Evolutionary conservation across 2,329 filamentous ascomycete genomes (phyloP), one percentile per base, ranked within the genome.

Genomic region (Pyrenochaeta sp.): DNA sequence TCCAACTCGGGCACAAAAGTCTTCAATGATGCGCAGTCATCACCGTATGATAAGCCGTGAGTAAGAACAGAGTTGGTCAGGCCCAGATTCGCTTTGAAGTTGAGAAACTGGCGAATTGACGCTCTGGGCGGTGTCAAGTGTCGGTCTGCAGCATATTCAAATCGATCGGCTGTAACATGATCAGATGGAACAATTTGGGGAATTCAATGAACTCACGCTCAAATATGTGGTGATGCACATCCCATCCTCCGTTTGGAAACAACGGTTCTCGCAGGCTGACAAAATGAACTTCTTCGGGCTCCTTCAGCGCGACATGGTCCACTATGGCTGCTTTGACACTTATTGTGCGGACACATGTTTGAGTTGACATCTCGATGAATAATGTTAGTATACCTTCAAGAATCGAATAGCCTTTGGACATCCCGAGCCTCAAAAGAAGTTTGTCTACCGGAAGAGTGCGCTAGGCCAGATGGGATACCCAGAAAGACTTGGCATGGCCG

Each of bases 31-130:
- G 66, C 63, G 47, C 69, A 71, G 45, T 77, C 74, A 23, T 73
- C 63, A 5, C 75, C 75, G 15, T 77, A 77, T 0, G 75, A 77
- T 0, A 77, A 48, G 1, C 74, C 75, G 49, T 77, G 75, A 0
- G 73, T 71, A 0, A 77, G 58, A 4, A 76, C 73, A 0, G 74
- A 77, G 35, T 75, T 64, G 1, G 71, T 75, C 18, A 77, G 67
- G 0, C 70, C 70, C 1, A 67, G 18, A 2, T 51, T 51, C 5
- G 51, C 43, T 33, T 68, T 68, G 54, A 71, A 72, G 4, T 55
- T 51, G 14, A 60, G 50, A 43, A 61, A 72, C 41, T 69, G 53
- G 9, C 54, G 43, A 21, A 71, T 61, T 15, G 64, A 64, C 10
- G 70, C 70, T 0, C 67, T 57, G 2, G 68, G 66, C 9, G 68